A percentile compares a stretch with the other conserved stretches of the same genome.
These are phyloP conservation scores for Mortierella sp. DNA, from an alignment of 371 early-diverging fungal species.

Conservation along the genomic window DNA sequence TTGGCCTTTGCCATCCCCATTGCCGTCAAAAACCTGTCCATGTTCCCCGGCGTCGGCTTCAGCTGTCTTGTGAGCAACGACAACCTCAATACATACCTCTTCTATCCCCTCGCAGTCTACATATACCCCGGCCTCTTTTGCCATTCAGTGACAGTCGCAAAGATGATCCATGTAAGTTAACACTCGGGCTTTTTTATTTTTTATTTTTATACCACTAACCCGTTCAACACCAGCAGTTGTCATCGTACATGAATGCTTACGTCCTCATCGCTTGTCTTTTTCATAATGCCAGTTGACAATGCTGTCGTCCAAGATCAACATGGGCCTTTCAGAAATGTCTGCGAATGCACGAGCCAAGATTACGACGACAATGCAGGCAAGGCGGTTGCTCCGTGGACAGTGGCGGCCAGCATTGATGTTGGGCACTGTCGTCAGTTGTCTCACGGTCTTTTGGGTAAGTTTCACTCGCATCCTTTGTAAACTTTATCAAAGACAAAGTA, in stretches of 20 bases:
- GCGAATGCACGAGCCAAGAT: slow-evolving; percentile 25
- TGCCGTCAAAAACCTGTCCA: slow-evolving; percentile 44
- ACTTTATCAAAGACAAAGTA: not conserved
- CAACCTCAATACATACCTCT: slow-evolving; percentile 58
- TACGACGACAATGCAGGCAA: slow-evolving; percentile 54
- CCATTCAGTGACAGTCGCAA: slow-evolving; percentile 58
- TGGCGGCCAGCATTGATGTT: slow-evolving; percentile 58
- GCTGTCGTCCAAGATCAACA: slow-evolving; percentile 43
- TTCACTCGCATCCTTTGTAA: not conserved
- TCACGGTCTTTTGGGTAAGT: slow-evolving; percentile 51
- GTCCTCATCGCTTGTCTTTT: not conserved
- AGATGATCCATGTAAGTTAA: slow-evolving; percentile 53
- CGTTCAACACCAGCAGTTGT: not conserved
- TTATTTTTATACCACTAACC: not conserved
- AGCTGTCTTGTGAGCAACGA: slow-evolving; percentile 54
- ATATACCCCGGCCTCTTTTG: slow-evolving; percentile 58
- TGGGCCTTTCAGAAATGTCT: slow-evolving; percentile 43
- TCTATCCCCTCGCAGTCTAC: slow-evolving; percentile 57
- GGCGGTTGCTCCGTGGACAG: slow-evolving; percentile 50
- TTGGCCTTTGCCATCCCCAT: slow-evolving; percentile 58
- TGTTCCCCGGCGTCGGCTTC: slow-evolving; percentile 59
- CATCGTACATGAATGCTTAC: not conserved
- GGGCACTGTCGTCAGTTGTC: slow-evolving; percentile 23
- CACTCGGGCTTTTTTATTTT: not conserved
- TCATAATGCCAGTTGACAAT: slow-evolving; percentile 29